A percentile compares a stretch with the other conserved stretches of the same genome.
These are phyloP conservation scores for Ganoderma lucidum DNA, from an alignment of 1,284 basidiomycete species.

Conservation along the genomic window DNA sequence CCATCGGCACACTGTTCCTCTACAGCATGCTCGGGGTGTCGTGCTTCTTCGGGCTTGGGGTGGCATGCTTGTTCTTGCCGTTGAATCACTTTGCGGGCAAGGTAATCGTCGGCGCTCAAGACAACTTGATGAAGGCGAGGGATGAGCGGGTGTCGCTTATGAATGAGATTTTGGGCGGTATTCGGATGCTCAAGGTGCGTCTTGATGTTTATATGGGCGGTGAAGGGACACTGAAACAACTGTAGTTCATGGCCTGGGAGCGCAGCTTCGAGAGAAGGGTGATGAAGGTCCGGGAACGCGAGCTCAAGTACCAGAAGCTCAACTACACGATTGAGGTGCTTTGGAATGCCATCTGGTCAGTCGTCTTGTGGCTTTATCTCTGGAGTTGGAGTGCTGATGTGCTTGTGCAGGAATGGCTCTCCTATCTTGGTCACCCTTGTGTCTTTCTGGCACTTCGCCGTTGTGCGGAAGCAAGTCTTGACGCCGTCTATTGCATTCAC, in stretches of 20 bases:
- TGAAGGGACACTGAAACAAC: background rate
- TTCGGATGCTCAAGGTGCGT: conserved; percentile 43
- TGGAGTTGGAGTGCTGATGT: background rate
- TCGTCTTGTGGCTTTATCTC: conserved; percentile 15
- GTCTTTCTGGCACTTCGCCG: conserved; percentile 85
- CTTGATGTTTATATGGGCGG: too few species aligned
- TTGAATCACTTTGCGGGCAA: conserved; percentile 90
- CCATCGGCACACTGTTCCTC: conserved; percentile 83
- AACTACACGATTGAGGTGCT: conserved; percentile 87
- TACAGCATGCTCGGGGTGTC: conserved; percentile 85
- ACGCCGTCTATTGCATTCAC: conserved; percentile 92
- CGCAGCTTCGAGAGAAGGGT: conserved; percentile 86
- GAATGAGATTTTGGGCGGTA: conserved; percentile 74
- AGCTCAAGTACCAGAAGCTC: conserved; percentile 84
- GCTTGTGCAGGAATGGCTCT: conserved; percentile 64
- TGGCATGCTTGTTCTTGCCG: conserved; percentile 86
- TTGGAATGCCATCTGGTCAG: conserved; percentile 84
- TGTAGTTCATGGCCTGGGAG: conserved; percentile 94
- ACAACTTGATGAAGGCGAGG: conserved; percentile 91
- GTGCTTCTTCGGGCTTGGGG: conserved; percentile 83
- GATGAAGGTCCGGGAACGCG: conserved; percentile 76
- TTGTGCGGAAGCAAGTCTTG: conserved; percentile 71
- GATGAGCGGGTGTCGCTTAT: conserved; percentile 91
- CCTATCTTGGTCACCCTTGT: conserved; percentile 81
- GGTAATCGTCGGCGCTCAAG: conserved; percentile 84